Evolutionary conservation across 257 asterid species (phyloP).

Genomic region (Anisodus acutangulus): DNA sequence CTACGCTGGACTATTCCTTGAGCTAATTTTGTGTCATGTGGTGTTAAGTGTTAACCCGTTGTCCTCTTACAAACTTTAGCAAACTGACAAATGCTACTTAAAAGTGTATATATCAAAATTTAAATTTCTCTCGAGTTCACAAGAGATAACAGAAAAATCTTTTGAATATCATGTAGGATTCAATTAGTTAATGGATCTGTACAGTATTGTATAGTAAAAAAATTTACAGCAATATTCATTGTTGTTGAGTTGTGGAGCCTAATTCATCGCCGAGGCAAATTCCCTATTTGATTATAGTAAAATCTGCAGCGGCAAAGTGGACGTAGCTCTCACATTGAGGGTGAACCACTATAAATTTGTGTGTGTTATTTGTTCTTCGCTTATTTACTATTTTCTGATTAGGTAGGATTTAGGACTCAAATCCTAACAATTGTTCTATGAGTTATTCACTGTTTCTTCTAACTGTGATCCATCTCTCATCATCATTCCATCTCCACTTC

Average conservation of each 20-base stretch:
- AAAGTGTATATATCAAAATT: not conserved
- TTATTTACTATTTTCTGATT: too few relatives aligned
- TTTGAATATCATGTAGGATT: not conserved
- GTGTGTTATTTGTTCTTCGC: too few relatives aligned
- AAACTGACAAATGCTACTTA: not conserved
- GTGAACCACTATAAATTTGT: too few relatives aligned
- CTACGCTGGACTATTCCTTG: not conserved
- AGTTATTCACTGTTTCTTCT: conserved; percentile 40
- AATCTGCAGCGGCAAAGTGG: too few relatives aligned
- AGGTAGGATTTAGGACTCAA: too few relatives aligned
- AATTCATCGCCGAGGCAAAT: too few relatives aligned
- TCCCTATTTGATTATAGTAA: too few relatives aligned
- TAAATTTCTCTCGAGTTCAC: not conserved
- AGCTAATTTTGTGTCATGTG: not conserved
- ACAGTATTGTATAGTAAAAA: not conserved
- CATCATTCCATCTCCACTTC: conserved; percentile 44
- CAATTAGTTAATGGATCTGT: not conserved
- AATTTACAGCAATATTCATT: not conserved
- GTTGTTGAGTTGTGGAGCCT: not conserved
- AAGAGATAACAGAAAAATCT: not conserved
- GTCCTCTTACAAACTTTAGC: not conserved
- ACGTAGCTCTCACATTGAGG: too few relatives aligned
- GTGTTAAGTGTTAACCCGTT: not conserved
- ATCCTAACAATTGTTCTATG: not conserved
- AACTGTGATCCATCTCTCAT: conserved; percentile 58